Evolutionary conservation across 495 filamentous ascomycete species (phyloP), one percentile per base, ranked within the genome.

Genomic region (Penicillium ochrochloron): DNA sequence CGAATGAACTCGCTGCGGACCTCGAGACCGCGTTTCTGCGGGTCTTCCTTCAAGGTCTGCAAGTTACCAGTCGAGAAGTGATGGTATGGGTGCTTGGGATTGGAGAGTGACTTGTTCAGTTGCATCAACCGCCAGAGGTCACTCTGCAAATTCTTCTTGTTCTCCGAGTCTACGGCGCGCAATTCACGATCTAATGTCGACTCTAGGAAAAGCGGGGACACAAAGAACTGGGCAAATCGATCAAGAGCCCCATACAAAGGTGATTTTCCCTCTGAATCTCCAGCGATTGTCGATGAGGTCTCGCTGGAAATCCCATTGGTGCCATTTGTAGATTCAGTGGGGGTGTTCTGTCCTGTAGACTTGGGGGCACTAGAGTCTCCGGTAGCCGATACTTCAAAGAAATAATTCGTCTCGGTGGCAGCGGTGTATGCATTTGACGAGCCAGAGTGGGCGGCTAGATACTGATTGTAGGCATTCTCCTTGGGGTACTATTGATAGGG

Each of bases 61-160:
- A 94, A 84, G 72, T 93, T 97, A 57, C 95, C 95, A 0, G 95
- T 99, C 0, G 94, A 96, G 75, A 99, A 99, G 72, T 97, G 91
- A 73, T 90, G 90, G 71, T 91, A 97, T n/a, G 95, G 95, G 71
- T 98, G 96, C 42, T 88, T 88, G 5, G 90, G 87, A 76, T 94
- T 99, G 27, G 94, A 93, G 12, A 96, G 79, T 2, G 92, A 90
- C 77, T 97, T 97, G 71, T 91, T 91, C 34, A 99, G 83, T 73
- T 99, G 95, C 76, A 94, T 88, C 62, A 97, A 76, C 23, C 95
- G 89, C 96, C 96, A 99, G 62, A 86, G 80, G 74, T 99, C 95
- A 76, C 86, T 96, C 79, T 99, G 95, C 27, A 99, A 85, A 66
- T 99, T 99, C 83, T 99, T 98, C 84, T 99, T 99, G 78, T 98